Base-by-base conservation (phyloP, 768 basidiomycete genomes). In the Dioszegia crocea region DNA sequence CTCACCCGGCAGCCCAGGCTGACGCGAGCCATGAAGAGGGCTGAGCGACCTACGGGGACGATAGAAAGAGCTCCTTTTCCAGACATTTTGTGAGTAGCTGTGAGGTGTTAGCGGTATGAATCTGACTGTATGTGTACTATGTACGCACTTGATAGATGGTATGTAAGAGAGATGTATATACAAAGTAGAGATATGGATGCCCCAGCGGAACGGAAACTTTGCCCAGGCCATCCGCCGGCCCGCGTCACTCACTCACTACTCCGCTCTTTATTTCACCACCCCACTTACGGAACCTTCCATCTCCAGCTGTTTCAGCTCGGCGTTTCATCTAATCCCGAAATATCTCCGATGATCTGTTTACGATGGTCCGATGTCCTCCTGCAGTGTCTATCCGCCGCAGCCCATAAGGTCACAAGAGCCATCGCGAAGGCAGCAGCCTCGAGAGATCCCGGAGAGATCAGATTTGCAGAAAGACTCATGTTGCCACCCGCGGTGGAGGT, bases 41-140 rank as follows among this genome's bases (percentile, higher is more conserved):
- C n/a, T 19, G 43, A 27, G 4, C 16, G n/a, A 76, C 77, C 61
- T 57, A 78, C 77, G 66, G 77, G 76, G 59, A 78, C 76, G 59
- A 77, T 64, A 48, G 74, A 75, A 44, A 77, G 72, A 63, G 76
- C 76, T 64, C 76, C 76, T 66, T 70, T 61, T 41, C 46, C 40
- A 49, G 74, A 71, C 76, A 77, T 77, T 59, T 47, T 57, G 14
- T 31, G 21, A 12, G 17, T 4, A 31, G 9, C 27, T 11, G 29
- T 10, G 16, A n/a, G n/a, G n/a, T n/a, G n/a, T n/a, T n/a, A n/a
- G n/a, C n/a, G n/a, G n/a, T n/a, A n/a, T n/a, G n/a, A n/a, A n/a
- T n/a, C 26, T 6, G 27, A 12, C 4, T 48, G 27, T 17, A 14
- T 30, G 30, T 29, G 27, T 17, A 12, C 8, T 41, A 17, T 27